phyloP scores from a whole-genome alignment of 2,329 filamentous ascomycete genomes.

The Penicillium hesseltinei region DNA sequence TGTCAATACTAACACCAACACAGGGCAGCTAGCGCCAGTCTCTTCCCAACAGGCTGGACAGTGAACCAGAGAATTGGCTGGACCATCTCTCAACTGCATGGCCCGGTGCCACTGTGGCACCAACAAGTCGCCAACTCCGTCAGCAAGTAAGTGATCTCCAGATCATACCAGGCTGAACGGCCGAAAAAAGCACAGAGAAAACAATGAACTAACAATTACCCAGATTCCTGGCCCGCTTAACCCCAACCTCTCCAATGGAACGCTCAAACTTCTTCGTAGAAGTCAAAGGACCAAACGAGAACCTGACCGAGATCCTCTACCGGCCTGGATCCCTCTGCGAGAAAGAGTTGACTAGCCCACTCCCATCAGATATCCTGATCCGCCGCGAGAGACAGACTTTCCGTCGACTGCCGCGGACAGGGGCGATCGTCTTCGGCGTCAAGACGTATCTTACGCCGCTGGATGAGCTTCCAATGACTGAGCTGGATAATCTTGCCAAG shows the following conservation, averaged over 20 bases:
- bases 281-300: conserved; percentile 39
- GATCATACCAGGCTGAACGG: neutral
- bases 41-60: conserved; percentile 55
- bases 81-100: conserved; percentile 49
- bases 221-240: conserved; percentile 50
- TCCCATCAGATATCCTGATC: conserved; percentile 45
- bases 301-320: conserved; percentile 46
- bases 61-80: conserved; percentile 51
- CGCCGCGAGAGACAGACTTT: conserved; percentile 54
- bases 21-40: conserved; percentile 51
- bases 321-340: conserved; percentile 43
- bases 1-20: conserved; percentile 1
- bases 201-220: neutral
- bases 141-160: conserved; percentile 38
- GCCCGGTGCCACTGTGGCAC: conserved; percentile 51
- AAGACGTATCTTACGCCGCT: conserved; percentile 48
- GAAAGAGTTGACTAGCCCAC: conserved; percentile 35
- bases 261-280: conserved; percentile 53
- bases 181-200: neutral
- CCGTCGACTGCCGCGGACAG: conserved; percentile 44
- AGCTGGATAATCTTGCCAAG: conserved; percentile 43
- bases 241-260: conserved; percentile 47
- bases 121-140: conserved; percentile 45
- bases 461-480: conserved; percentile 41
- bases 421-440: conserved; percentile 51